A percentile compares a stretch with the other conserved stretches of the same genome.
Conservation (phyloP, 768 basidiomycete genomes). For the Tubosaeta sp. region DNA sequence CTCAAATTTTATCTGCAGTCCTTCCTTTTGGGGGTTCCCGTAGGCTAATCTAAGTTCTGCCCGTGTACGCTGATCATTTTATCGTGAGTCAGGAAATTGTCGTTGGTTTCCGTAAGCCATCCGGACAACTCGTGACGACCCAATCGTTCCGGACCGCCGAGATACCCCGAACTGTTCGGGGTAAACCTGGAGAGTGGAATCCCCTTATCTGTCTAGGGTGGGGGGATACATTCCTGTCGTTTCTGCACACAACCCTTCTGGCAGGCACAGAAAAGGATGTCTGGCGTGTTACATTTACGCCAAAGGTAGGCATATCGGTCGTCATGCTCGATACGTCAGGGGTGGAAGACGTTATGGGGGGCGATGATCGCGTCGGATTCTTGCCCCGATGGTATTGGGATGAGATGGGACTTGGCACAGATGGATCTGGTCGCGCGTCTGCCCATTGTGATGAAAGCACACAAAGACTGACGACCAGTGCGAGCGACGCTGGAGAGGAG, state of each 20-base stretch:
- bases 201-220: conserved; percentile 70
- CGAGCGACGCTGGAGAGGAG: conserved; percentile 10
- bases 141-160: conserved; percentile 77
- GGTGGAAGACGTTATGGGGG: conserved; percentile 54
- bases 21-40: conserved; percentile 88
- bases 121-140: conserved; percentile 60
- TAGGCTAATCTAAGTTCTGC: conserved; percentile 32
- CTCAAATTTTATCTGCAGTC: conserved; percentile 92
- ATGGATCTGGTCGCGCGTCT: conserved; percentile 7
- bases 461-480: neutral
- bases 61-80: neutral
- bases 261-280: conserved; percentile 36
- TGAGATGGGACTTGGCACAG: conserved; percentile 7
- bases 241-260: conserved; percentile 40
- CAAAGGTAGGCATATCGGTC: conserved; percentile 54
- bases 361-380: conserved; percentile 77
- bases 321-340: conserved; percentile 43
- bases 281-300: conserved; percentile 69
- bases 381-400: conserved; percentile 69
- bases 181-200: conserved; percentile 74
- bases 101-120: conserved; percentile 81
- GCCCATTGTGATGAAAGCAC: conserved; percentile 5
- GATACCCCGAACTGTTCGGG: conserved; percentile 73
- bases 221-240: conserved; percentile 59
- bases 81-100: conserved; percentile 59